A percentile compares a stretch with the other conserved stretches of the same genome.
phyloP scores from a whole-genome alignment of 805 yeast genomes.

The Torulaspora gathmanii region DNA sequence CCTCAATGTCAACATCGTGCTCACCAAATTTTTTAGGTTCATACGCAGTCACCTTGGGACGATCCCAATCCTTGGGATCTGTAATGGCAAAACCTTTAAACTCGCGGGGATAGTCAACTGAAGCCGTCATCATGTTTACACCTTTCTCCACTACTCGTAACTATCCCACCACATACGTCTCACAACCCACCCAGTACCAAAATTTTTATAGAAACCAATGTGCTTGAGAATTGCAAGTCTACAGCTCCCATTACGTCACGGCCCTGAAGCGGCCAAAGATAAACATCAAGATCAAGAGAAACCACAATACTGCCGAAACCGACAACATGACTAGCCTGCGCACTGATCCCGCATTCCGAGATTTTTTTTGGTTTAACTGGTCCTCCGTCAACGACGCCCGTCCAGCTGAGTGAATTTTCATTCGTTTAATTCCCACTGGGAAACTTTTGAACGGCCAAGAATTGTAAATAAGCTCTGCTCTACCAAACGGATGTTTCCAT shows the following conservation, averaged over 20 bases:
- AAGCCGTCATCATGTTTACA: not conserved
- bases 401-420: slow-evolving; percentile 2
- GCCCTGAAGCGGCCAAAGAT: slow-evolving; percentile 2
- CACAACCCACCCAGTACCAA: not conserved
- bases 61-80: slow-evolving; percentile 49
- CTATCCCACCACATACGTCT: no score
- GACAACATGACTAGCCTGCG: not conserved
- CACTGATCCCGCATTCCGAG: slow-evolving; percentile 1
- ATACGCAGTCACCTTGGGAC: slow-evolving; percentile 49
- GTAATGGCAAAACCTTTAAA: slow-evolving; percentile 59
- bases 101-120: slow-evolving; percentile 35
- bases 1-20: slow-evolving; percentile 51
- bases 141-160: no score
- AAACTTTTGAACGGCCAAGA: no score
- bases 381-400: not conserved
- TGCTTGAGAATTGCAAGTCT: not conserved
- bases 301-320: not conserved
- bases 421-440: not conserved
- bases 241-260: slow-evolving; percentile 1
- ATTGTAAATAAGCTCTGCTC: no score
- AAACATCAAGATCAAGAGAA: not conserved
- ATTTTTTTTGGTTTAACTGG: not conserved
- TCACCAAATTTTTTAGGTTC: slow-evolving; percentile 45
- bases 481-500: not conserved
- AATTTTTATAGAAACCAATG: not conserved